phyloP scores from a whole-genome alignment of 176 grass and related monocot genomes.

The Cenchrus fungigraminus region DNA sequence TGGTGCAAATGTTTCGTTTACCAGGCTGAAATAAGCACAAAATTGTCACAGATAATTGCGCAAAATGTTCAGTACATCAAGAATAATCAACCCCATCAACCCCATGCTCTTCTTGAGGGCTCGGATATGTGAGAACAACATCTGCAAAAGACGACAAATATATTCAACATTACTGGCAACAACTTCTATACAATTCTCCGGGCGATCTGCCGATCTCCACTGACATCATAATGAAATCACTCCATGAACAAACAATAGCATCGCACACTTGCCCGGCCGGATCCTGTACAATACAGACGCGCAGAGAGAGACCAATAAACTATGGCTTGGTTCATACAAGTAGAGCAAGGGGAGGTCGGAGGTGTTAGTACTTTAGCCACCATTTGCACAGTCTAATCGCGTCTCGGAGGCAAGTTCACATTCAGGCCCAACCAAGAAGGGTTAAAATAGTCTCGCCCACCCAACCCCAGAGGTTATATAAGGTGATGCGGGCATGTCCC shows the following conservation, averaged over 20 bases:
- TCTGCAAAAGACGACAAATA: not conserved
- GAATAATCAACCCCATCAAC: too few relatives aligned
- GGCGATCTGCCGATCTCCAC: not conserved
- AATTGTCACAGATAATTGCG: too few relatives aligned
- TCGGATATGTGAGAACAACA: not conserved
- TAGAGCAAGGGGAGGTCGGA: not conserved
- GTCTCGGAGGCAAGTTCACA: slow-evolving; percentile 44
- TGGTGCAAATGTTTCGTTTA: too few relatives aligned
- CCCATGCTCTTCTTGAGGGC: too few relatives aligned
- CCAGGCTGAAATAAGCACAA: too few relatives aligned
- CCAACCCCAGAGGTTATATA: slow-evolving; percentile 50
- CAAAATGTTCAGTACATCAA: too few relatives aligned
- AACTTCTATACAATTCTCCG: slow-evolving; percentile 1
- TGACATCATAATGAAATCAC: slow-evolving; percentile 46
- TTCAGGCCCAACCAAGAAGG: slow-evolving; percentile 47
- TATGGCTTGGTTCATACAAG: slow-evolving; percentile 37
- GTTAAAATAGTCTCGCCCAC: slow-evolving; percentile 38
- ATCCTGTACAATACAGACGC: slow-evolving; percentile 13
- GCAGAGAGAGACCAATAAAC: slow-evolving; percentile 13
- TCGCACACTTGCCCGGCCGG: slow-evolving; percentile 28
- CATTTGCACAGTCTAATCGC: slow-evolving; percentile 60
- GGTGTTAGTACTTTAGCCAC: slow-evolving; percentile 40
- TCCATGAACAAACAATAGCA: slow-evolving; percentile 14
- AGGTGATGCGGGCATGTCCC: slow-evolving; percentile 33
- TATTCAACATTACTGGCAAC: not conserved